Conservation (phyloP, 768 basidiomycete species). For the Naganishia vaughanmartiniae region DNA sequence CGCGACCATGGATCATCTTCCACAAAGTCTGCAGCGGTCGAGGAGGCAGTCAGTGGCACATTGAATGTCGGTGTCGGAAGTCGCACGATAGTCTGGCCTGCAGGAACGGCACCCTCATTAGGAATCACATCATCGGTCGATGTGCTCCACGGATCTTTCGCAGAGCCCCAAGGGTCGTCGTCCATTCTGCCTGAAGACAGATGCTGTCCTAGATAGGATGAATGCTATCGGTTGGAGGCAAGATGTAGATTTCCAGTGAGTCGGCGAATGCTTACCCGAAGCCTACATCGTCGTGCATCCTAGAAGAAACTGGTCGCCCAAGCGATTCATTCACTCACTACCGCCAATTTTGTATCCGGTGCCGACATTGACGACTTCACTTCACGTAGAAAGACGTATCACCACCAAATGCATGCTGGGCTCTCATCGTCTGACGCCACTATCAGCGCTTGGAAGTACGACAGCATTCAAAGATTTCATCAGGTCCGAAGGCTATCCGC, state of each 20-base stretch:
- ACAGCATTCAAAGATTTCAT: no score
- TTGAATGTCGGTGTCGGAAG: no score
- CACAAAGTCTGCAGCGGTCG: not conserved
- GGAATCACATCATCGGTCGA: not conserved
- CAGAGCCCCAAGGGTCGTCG: conserved; percentile 18
- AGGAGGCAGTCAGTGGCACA: not conserved
- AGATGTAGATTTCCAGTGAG: not conserved
- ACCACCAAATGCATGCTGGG: no score
- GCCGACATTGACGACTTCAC: no score
- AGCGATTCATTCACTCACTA: no score
- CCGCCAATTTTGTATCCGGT: not conserved
- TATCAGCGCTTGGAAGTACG: no score
- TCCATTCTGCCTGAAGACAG: conserved; percentile 10
- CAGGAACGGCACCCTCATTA: no score
- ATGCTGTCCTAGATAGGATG: not conserved
- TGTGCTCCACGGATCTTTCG: not conserved
- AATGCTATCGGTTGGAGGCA: not conserved
- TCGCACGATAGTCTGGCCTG: not conserved
- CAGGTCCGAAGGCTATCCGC: no score
- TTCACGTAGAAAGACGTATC: no score
- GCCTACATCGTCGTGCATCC: no score
- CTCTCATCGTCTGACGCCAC: no score
- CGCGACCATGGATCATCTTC: conserved; percentile 11
- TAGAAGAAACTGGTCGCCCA: no score
- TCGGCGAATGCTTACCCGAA: not conserved